Evolutionary conservation across 225 moss, liverwort and hornwort species (phyloP).

Genomic region (Bryum argenteum): DNA sequence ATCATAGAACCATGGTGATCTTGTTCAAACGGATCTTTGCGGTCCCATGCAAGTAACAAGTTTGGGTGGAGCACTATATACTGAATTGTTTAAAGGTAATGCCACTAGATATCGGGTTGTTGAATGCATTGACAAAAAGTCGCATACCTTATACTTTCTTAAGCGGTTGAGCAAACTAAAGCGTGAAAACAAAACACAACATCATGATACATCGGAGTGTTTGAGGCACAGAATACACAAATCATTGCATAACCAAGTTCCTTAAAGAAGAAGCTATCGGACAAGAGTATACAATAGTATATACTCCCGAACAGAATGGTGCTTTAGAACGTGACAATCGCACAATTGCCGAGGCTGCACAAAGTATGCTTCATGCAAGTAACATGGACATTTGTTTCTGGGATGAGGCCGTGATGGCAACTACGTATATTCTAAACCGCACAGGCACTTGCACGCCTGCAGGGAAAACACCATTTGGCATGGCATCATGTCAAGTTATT

Average conservation of each 20-base stretch:
- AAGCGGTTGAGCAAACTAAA: neutral
- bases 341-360: neutral
- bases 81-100: neutral
- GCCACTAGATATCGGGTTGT: neutral
- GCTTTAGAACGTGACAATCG: neutral
- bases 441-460: neutral
- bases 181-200: neutral
- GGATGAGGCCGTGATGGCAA: neutral
- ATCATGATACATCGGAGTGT: neutral
- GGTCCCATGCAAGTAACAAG: too few relatives aligned
- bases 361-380: neutral
- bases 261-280: too few relatives aligned
- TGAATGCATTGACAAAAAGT: neutral
- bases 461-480: too few relatives aligned
- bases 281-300: neutral
- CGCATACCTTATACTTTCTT: neutral
- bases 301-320: neutral
- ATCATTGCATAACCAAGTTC: neutral
- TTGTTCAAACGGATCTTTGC: too few relatives aligned
- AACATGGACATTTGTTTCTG: neutral
- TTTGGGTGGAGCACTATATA: too few relatives aligned
- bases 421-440: neutral
- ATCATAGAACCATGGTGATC: too few relatives aligned
- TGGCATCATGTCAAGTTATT: too few relatives aligned
- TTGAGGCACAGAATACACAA: neutral